Evolutionary conservation across 192 early-diverging fungal species (phyloP), one percentile per base, ranked within the genome.

Genomic region (Gaertneriomyces sp.): DNA sequence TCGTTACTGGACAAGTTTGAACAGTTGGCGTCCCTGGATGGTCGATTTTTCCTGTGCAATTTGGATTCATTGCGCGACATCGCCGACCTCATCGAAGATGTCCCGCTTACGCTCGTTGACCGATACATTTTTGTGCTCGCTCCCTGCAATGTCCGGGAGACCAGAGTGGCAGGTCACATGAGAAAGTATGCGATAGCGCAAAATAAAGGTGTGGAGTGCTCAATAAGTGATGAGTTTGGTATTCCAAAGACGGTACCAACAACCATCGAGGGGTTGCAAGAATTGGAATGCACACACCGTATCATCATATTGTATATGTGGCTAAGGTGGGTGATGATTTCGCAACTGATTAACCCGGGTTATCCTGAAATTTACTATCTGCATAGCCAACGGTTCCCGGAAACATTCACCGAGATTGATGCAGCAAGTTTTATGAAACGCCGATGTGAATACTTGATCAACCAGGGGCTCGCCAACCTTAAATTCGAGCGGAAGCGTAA

Each of bases 221-320:
- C 50, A 14, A 50, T 94, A 9, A 87, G 76, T 11, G 11, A 64
- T 20, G 10, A 57, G 40, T 40, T 16, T 56, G 3, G 43, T 72
- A 16, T 60, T 56, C 10, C 85, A 2, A 39, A 14, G 12, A n/a
- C 0, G 0, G 33, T 66, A 7, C 72, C 82, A 20, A 61, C 3
- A 6, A 53, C 45, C 7, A 58, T 69, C 9, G 76, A 83, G 16
- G 62, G 55, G 14, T 74, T 88, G 17, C 42, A 64, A 10, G 53
- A 66, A 0, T 65, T 96, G 3, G 96, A 98, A 74, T 73, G 64
- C n/a, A 63, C 69, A 54, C 96, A 98, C 72, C 81, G 87, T 49
- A 63, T 77, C 1, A 86, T 95, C 25, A 90, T 91, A 66, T 55
- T 93, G 19, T 98, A 95, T 63, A 78, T 94, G 60, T 98, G 96